A percentile compares a stretch with the other conserved stretches of the same genome.
Conservation (phyloP, 1,139 yeast genomes). For the Kodamaea sp. region DNA sequence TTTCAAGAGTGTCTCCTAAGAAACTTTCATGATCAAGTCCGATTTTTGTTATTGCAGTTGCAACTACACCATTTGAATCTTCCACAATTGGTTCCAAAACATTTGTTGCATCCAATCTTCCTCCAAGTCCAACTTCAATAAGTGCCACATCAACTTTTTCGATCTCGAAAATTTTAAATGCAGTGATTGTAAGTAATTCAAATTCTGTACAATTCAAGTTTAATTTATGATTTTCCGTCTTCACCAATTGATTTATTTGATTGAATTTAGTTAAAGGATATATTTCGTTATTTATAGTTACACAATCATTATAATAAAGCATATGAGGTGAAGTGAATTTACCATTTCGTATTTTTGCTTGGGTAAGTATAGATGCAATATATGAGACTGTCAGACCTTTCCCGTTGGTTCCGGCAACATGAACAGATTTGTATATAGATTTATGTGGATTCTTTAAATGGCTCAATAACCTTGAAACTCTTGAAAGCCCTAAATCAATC, state of each 20-base stretch:
- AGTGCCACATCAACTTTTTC: conserved; percentile 67
- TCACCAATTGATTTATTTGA: conserved; percentile 39
- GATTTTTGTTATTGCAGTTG: conserved; percentile 76
- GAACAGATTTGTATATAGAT: conserved; percentile 55
- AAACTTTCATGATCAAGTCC: conserved; percentile 80
- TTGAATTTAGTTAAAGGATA: conserved; percentile 48
- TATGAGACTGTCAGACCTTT: conserved; percentile 89
- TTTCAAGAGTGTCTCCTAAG: conserved; percentile 58
- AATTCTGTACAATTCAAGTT: conserved; percentile 76
- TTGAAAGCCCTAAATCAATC: conserved; percentile 58
- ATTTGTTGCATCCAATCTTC: conserved; percentile 84
- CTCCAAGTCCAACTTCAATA: conserved; percentile 90
- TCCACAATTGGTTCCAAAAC: conserved; percentile 31
- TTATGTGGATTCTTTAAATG: conserved; percentile 68
- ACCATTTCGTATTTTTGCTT: conserved; percentile 55
- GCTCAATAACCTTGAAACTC: conserved; percentile 55
- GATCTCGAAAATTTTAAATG: conserved; percentile 66
- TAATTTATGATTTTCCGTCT: conserved; percentile 29
- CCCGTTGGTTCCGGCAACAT: conserved; percentile 93
- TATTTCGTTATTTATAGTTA: conserved; percentile 58
- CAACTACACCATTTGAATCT: conserved; percentile 43
- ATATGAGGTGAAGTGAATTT: conserved; percentile 87
- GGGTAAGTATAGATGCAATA: conserved; percentile 56
- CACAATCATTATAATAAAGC: conserved; percentile 68
- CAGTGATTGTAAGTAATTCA: conserved; percentile 79